These are phyloP conservation scores for Erodium moschatum DNA, from an alignment of 441 rosid species.

Conservation along the genomic window DNA sequence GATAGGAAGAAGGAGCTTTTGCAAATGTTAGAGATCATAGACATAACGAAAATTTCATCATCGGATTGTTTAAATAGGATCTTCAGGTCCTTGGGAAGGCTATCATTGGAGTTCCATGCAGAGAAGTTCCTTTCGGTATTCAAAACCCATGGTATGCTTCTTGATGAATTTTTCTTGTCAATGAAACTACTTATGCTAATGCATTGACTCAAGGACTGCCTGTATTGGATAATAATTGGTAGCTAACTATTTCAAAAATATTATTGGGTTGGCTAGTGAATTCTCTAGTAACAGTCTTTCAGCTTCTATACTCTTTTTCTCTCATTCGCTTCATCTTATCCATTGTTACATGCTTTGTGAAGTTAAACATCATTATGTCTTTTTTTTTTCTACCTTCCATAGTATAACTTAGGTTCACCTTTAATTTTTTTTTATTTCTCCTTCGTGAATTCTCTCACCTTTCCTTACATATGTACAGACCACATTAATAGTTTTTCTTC, in stretches of 20 bases:
- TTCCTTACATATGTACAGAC: too few species aligned
- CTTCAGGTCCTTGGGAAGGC: constrained; percentile 60
- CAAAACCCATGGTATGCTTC: constrained; percentile 40
- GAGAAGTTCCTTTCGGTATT: constrained; percentile 46
- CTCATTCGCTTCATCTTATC: background rate
- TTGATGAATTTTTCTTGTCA: constrained; percentile 12
- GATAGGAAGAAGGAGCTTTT: constrained; percentile 41
- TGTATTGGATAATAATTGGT: background rate
- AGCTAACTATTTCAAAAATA: background rate
- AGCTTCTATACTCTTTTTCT: background rate
- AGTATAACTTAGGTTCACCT: background rate
- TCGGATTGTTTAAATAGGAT: constrained; percentile 29
- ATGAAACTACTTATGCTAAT: constrained; percentile 11
- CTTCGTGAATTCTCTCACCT: background rate
- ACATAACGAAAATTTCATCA: constrained; percentile 52
- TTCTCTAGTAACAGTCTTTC: background rate
- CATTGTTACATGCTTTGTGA: too few species aligned
- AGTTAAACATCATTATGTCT: background rate
- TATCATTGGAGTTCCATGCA: constrained; percentile 41
- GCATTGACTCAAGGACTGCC: background rate
- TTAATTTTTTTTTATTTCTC: background rate
- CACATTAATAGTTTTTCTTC: too few species aligned
- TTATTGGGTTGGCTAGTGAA: background rate
- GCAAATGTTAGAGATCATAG: constrained; percentile 48
- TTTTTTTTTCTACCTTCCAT: background rate